Evolutionary conservation across 331 rosid species (phyloP).

Genomic region (Malus hybrid): DNA sequence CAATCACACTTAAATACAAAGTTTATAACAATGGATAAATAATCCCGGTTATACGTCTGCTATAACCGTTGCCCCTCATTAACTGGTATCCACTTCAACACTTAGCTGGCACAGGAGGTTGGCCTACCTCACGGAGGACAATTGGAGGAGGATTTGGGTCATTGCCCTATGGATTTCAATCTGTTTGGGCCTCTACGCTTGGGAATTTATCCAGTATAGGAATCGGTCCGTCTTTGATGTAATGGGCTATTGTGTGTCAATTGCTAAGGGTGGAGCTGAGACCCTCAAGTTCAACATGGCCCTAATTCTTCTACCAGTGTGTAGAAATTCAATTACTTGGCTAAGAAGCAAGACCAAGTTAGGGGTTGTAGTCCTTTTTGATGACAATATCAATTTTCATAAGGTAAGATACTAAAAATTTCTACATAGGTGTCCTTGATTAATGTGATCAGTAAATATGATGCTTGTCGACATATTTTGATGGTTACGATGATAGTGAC

Average conservation of each 20-base stretch:
- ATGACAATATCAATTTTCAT: slow-evolving; percentile 50
- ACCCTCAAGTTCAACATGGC: slow-evolving; percentile 93
- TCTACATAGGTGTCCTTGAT: background rate
- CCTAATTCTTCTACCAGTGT: slow-evolving; percentile 70
- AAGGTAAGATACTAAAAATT: background rate
- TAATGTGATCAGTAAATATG: background rate
- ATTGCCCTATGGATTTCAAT: slow-evolving; percentile 54
- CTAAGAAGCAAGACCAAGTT: slow-evolving; percentile 66
- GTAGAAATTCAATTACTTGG: slow-evolving; percentile 88
- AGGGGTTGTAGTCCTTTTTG: slow-evolving; percentile 63
- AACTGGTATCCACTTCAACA: too few relatives aligned
- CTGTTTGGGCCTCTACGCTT: slow-evolving; percentile 62
- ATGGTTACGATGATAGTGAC: accelerated
- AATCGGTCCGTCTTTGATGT: slow-evolving; percentile 40
- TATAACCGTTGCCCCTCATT: too few relatives aligned
- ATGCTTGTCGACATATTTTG: too few relatives aligned
- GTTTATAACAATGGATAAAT: too few relatives aligned
- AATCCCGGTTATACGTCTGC: too few relatives aligned
- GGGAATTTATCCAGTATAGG: slow-evolving; percentile 78
- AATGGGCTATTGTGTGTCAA: slow-evolving; percentile 82
- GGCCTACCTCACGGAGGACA: slow-evolving; percentile 12
- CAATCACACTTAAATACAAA: too few relatives aligned
- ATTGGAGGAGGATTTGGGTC: slow-evolving; percentile 80
- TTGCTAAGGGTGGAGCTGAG: slow-evolving; percentile 87
- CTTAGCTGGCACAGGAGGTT: too few relatives aligned